Evolutionary conservation across 2,329 filamentous ascomycete genomes (phyloP), one percentile per base, ranked within the genome.

Genomic region (Myriosclerotinia scirpicola): DNA sequence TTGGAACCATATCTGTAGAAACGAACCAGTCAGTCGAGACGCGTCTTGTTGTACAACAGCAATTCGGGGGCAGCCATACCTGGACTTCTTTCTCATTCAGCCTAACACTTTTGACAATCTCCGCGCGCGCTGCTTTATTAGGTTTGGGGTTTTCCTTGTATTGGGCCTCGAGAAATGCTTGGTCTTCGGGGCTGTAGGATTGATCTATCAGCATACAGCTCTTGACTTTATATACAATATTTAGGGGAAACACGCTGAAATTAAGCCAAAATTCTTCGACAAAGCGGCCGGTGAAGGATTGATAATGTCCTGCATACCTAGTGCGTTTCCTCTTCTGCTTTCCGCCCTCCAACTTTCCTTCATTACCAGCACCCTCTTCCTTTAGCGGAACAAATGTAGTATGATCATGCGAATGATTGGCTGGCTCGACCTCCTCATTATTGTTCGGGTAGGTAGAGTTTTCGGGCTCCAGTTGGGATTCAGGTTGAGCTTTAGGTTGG

Each of bases 41-140:
- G 69, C 64, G 69, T 71, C 66, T 67, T 5, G 34, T 22, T 34
- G 42, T 11, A 55, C 42, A 64, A 54, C 61, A 34, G 58, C 8
- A 48, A 42, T 26, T 26, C n/a, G 4, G 42, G 9, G 54, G 54
- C 20, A 36, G 50, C 78, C 89, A 78, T 81, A 97, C 94, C 87
- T 97, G 94, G 48, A 97, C 92, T 81, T 97, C 93, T 79, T 97
- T 97, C 81, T 97, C 93, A 72, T 91, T 94, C 70, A 98, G 84
- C 34, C 69, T 69, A 69, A 97, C 93, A 78, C 88, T 90, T 79
- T 87, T 86, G 68, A 96, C 92, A 70, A 98, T 93, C 67, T 89
- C 88, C 56, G 91, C 84, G 80, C 94, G 91, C 78, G 92, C 90
- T 66, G 88, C 85, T 80, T 96, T 97, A 81, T 97, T 93, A 44